These are phyloP conservation scores for Ustilago trichophora DNA, from an alignment of 1,284 basidiomycete genomes.

Conservation along the genomic window DNA sequence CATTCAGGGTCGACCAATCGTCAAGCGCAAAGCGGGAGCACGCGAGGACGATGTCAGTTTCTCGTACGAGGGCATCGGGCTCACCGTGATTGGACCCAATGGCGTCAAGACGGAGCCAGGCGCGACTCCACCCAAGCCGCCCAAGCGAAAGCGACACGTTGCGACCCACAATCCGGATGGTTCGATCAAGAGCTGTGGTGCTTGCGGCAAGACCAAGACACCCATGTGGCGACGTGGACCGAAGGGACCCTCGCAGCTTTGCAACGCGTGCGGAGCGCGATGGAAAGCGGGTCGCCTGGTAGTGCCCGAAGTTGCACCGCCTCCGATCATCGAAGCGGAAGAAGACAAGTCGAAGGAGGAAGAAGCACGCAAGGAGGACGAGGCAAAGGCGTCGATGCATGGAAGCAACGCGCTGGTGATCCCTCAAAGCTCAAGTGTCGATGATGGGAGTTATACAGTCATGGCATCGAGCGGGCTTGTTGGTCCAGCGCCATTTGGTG, in stretches of 20 bases:
- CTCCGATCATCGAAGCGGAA: slow-evolving; percentile 53
- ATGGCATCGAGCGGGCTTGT: slow-evolving; percentile 30
- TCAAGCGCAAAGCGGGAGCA: slow-evolving; percentile 57
- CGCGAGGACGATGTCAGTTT: slow-evolving; percentile 39
- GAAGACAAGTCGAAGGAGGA: slow-evolving; percentile 41
- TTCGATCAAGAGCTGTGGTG: slow-evolving; percentile 61
- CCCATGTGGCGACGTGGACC: slow-evolving; percentile 65
- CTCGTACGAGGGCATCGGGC: slow-evolving; percentile 36
- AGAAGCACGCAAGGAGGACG: slow-evolving; percentile 36
- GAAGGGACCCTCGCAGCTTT: slow-evolving; percentile 59
- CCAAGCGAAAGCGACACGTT: slow-evolving; percentile 63
- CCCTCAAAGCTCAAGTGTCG: slow-evolving; percentile 34
- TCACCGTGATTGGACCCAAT: slow-evolving; percentile 30
- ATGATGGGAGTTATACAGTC: slow-evolving; percentile 29
- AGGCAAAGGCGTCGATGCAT: slow-evolving; percentile 41
- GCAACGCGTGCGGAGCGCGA: slow-evolving; percentile 63
- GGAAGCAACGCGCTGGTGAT: slow-evolving; percentile 47
- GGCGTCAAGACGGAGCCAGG: slow-evolving; percentile 41
- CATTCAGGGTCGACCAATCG: slow-evolving; percentile 51
- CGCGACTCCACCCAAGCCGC: slow-evolving; percentile 32
- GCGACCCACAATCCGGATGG: slow-evolving; percentile 65
- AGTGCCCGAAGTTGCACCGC: slow-evolving; percentile 59
- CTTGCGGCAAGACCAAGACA: slow-evolving; percentile 63
- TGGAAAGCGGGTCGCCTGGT: slow-evolving; percentile 64
- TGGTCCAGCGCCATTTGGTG: slow-evolving; percentile 25